These are phyloP conservation scores for Diaporthe amygdali DNA, from an alignment of 2,329 filamentous ascomycete genomes.

Conservation along the genomic window DNA sequence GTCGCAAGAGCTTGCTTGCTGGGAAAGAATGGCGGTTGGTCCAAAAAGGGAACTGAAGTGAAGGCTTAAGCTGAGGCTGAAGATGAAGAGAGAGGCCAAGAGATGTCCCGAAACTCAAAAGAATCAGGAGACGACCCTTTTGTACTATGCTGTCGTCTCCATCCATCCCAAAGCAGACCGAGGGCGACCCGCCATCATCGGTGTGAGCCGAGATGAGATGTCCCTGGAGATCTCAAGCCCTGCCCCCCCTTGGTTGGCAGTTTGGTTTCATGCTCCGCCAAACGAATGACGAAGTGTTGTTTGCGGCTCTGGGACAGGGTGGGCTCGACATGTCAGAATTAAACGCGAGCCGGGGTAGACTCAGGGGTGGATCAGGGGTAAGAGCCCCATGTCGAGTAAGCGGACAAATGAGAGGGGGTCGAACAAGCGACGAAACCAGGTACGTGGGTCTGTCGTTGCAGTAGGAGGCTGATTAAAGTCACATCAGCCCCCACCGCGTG, in stretches of 20 bases:
- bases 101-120: neutral
- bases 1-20: constrained; percentile 26
- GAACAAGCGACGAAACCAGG: constrained; percentile 8
- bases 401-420: neutral
- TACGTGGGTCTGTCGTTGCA: neutral
- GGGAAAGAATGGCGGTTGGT: constrained; percentile 27
- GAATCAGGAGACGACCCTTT: constrained; percentile 6
- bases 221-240: neutral
- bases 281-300: constrained; percentile 10
- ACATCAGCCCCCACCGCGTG: constrained; percentile 16
- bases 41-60: constrained; percentile 21
- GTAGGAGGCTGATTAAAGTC: constrained; percentile 23
- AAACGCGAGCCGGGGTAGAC: neutral
- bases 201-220: constrained; percentile 24
- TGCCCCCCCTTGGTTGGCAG: neutral
- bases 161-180: neutral
- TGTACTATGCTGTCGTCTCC: neutral
- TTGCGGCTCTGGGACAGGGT: constrained; percentile 3
- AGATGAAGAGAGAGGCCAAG: constrained; percentile 3
- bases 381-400: neutral
- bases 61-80: constrained; percentile 23
- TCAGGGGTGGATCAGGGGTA: constrained; percentile 5
- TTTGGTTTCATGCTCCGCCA: constrained; percentile 4
- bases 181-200: constrained; percentile 10
- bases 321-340: constrained; percentile 12